Evolutionary conservation across 2,329 filamentous ascomycete species (phyloP), one percentile per base, ranked within the genome.

Genomic region (Dactylonectria macrodidyma): DNA sequence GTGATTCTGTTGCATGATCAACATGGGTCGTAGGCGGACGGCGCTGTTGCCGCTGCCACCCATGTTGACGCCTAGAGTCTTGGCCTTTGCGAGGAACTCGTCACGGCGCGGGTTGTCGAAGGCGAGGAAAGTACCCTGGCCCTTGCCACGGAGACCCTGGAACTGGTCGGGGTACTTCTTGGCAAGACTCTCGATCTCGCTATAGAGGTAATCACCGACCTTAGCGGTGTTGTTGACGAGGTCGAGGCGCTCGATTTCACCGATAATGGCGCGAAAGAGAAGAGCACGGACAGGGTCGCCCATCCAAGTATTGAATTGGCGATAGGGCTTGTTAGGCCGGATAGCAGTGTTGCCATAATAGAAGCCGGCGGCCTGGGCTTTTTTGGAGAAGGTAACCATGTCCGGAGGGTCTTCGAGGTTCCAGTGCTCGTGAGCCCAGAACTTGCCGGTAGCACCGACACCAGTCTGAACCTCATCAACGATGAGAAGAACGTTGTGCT

Each of bases 401-500:
- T 97, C 95, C 0, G 95, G 95, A 9, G 95, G 93, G 41, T 90
- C 84, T 57, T 87, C 78, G 50, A 97, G 88, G 81, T 93, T 88
- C 95, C 95, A 97, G 90, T 97, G 95, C 77, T 97, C 94, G 85
- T 97, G 95, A 9, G 95, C 95, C 95, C 95, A 97, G 90, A 97
- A 97, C 81, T 93, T 95, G 76, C 95, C 95, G 0, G 95, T 97
- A 46, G 95, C 94, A 75, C 95, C 95, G 30, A 97, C 92, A 79
- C 95, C 95, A 7, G 95, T 97, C 84, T 97, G 95, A 11, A 97
- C 95, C 84, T 97, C 95, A 80, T 97, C 95, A 71, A 97, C 95
- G 78, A 97, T 97, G 81, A 97, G 86, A 65, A 97, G 90, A 34
- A 97, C 89, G 74, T 91, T 87, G 84, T 94, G 89, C 81, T 91